phyloP scores from a whole-genome alignment of 2,329 filamentous ascomycete species.

The Xylaria sp. region DNA sequence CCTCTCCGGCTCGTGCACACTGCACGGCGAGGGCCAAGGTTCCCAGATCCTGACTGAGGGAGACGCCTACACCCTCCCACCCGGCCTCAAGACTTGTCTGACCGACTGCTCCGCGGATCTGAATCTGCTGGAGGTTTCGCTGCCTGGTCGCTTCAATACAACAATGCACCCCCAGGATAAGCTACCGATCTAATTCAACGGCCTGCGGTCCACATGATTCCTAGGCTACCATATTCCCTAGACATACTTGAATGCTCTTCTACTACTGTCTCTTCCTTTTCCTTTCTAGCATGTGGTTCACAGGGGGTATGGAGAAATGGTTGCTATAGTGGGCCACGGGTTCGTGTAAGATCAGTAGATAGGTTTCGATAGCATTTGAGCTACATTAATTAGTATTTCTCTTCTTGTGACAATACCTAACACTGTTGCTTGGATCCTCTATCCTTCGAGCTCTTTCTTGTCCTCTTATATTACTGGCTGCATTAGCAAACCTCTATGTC shows the following conservation, averaged over 20 bases:
- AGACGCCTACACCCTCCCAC: constrained; percentile 38
- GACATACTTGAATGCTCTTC: constrained; percentile 8
- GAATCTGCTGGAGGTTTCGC: constrained; percentile 37
- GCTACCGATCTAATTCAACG: constrained; percentile 14
- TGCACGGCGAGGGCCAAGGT: constrained; percentile 33
- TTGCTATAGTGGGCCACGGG: not conserved
- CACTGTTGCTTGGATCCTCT: not conserved
- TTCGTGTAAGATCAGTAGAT: not conserved
- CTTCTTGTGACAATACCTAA: not conserved
- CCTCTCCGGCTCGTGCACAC: constrained; percentile 35
- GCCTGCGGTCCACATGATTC: not conserved
- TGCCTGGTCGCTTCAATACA: constrained; percentile 36
- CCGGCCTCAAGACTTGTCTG: constrained; percentile 31
- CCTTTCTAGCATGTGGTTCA: not conserved
- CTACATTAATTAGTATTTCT: not conserved
- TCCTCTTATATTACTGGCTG: not conserved
- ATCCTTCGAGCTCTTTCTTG: not conserved
- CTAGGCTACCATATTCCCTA: not conserved
- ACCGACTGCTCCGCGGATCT: constrained; percentile 33
- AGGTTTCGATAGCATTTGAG: not conserved
- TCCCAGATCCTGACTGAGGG: constrained; percentile 31
- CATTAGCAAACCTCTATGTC: not conserved
- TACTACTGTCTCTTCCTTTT: not conserved
- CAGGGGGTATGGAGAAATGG: not conserved
- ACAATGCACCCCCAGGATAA: constrained; percentile 22